Conservation (phyloP, 768 basidiomycete genomes). For the Megacollybia marginata region DNA sequence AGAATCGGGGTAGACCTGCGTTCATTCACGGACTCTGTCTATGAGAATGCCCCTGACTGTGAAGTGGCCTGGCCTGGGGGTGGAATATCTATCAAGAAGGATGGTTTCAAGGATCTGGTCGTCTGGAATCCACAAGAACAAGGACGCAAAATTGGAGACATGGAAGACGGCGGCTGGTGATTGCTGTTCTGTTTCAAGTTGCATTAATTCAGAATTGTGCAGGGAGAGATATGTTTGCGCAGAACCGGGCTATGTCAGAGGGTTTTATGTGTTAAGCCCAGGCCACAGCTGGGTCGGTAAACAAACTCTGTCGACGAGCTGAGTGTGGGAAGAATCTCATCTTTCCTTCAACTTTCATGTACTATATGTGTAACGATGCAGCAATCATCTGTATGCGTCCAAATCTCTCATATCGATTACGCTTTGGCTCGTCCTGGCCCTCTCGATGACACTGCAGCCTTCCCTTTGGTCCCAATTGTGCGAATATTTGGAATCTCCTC, state of each 20-base stretch:
- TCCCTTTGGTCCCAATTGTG: conserved; percentile 70
- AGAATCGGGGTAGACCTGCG: conserved; percentile 62
- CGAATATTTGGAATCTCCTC: conserved; percentile 85
- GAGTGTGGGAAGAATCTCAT: conserved; percentile 16
- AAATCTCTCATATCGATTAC: conserved; percentile 60
- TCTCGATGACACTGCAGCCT: conserved; percentile 51
- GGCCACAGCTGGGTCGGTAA: conserved; percentile 73
- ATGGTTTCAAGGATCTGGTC: conserved; percentile 73
- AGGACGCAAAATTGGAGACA: conserved; percentile 75
- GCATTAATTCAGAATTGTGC: background rate
- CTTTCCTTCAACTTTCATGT: background rate
- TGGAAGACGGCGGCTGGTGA: conserved; percentile 87
- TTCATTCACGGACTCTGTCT: conserved; percentile 67
- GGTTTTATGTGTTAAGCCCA: conserved; percentile 55
- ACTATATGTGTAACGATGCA: background rate
- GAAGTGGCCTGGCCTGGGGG: conserved; percentile 54
- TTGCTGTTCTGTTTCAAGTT: conserved; percentile 12
- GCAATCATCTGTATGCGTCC: conserved; percentile 26
- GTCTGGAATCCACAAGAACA: conserved; percentile 87
- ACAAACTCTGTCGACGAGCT: conserved; percentile 54
- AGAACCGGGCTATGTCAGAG: conserved; percentile 81
- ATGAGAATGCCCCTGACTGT: conserved; percentile 58
- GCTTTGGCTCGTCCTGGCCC: conserved; percentile 46
- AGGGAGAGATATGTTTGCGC: conserved; percentile 87
- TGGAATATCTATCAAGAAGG: conserved; percentile 42